Percentiles rank a stretch among this genome's conserved stretches.
These are phyloP conservation scores for Arabidopsis hybrid DNA, from an alignment of 441 rosid genomes.

Conservation along the genomic window DNA sequence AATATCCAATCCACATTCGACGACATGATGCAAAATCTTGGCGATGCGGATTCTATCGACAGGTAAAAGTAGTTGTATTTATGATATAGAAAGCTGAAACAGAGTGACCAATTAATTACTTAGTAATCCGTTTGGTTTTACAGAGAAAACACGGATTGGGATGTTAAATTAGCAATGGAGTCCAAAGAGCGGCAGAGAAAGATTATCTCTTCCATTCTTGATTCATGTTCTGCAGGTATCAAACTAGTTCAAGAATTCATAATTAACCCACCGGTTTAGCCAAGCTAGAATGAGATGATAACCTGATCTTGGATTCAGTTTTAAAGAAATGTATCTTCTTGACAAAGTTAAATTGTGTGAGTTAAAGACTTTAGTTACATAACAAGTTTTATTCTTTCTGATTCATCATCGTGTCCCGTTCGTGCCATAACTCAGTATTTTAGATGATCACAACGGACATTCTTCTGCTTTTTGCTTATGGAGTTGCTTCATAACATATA, in stretches of 20 bases:
- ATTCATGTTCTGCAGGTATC: slow-evolving; percentile 70
- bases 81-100: not conserved
- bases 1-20: slow-evolving; percentile 64
- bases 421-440: too few species aligned
- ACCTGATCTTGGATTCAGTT: slow-evolving; percentile 18
- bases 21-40: slow-evolving; percentile 73
- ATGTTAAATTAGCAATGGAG: slow-evolving; percentile 66
- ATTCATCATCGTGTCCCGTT: too few species aligned
- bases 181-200: slow-evolving; percentile 64
- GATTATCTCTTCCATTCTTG: slow-evolving; percentile 73
- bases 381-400: too few species aligned
- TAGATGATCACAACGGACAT: too few species aligned
- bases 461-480: too few species aligned
- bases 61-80: slow-evolving; percentile 48
- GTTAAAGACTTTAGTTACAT: not conserved
- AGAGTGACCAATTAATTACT: not conserved
- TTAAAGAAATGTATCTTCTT: slow-evolving; percentile 6
- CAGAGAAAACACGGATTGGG: slow-evolving; percentile 66
- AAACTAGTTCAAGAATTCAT: slow-evolving; percentile 61
- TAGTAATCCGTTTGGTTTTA: slow-evolving; percentile 8
- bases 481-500: too few species aligned
- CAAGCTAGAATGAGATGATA: slow-evolving; percentile 14
- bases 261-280: slow-evolving; percentile 40
- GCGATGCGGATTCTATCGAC: slow-evolving; percentile 51
- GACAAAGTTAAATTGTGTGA: not conserved